A percentile compares a stretch with the other conserved stretches of the same genome.
phyloP scores from a whole-genome alignment of 2,329 filamentous ascomycete genomes.

The Epicoccum sorghinum region DNA sequence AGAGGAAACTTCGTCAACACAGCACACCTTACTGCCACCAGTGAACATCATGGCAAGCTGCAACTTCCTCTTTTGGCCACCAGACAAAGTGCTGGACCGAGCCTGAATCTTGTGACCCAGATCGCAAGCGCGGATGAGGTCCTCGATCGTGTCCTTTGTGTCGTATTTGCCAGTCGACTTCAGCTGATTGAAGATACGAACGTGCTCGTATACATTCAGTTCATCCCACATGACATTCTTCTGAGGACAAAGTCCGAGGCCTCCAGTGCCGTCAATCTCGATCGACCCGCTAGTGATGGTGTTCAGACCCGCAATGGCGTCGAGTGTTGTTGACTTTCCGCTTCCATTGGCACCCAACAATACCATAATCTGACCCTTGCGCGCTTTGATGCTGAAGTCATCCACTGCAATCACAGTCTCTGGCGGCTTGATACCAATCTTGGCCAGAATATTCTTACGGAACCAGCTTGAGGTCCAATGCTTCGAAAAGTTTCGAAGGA shows the following conservation, averaged over 20 bases:
- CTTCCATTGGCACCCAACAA: slow-evolving; percentile 88
- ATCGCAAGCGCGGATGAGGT: slow-evolving; percentile 74
- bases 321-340: slow-evolving; percentile 88
- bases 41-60: slow-evolving; percentile 96
- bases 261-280: slow-evolving; percentile 76
- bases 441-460: slow-evolving; percentile 53
- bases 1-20: slow-evolving; percentile 88
- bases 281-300: slow-evolving; percentile 78
- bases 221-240: slow-evolving; percentile 95
- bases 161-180: slow-evolving; percentile 66
- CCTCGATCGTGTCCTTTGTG: slow-evolving; percentile 62
- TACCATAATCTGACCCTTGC: slow-evolving; percentile 82
- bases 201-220: slow-evolving; percentile 83
- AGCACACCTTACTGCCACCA: slow-evolving; percentile 85
- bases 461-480: slow-evolving; percentile 72
- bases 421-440: slow-evolving; percentile 56
- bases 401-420: slow-evolving; percentile 80
- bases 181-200: slow-evolving; percentile 80
- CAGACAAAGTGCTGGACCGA: slow-evolving; percentile 77
- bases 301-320: slow-evolving; percentile 83
- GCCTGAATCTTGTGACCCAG: slow-evolving; percentile 76
- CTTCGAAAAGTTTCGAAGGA: slow-evolving; percentile 77
- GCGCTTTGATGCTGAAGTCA: slow-evolving; percentile 71
- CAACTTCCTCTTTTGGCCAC: slow-evolving; percentile 89
- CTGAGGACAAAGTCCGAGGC: slow-evolving; percentile 86